Percentiles rank a stretch among this genome's conserved stretches.
Conservation (phyloP, 2,329 filamentous ascomycete species). For the Hypoxylon sp. region DNA sequence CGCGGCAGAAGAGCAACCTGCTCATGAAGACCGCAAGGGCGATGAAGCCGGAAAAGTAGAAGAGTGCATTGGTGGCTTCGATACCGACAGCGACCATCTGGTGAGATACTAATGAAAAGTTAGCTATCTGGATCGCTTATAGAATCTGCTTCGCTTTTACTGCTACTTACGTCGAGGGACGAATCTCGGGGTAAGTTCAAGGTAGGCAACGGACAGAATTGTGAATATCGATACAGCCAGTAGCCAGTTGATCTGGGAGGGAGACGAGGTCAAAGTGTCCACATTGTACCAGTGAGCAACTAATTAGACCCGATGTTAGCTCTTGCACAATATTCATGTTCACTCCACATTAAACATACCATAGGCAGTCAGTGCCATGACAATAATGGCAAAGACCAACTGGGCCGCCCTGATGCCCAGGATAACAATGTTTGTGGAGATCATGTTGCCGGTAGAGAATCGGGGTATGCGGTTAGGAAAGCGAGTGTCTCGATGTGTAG, state of each 20-base stretch:
- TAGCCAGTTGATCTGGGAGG: slow-evolving; percentile 71
- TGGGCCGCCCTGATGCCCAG: slow-evolving; percentile 64
- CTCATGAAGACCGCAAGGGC: slow-evolving; percentile 71
- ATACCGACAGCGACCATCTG: slow-evolving; percentile 65
- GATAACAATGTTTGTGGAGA: slow-evolving; percentile 55
- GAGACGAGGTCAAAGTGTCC: slow-evolving; percentile 68
- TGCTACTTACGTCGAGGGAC: slow-evolving; percentile 57
- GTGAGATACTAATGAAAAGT: slow-evolving; percentile 60
- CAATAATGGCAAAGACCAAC: slow-evolving; percentile 61
- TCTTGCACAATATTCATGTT: not conserved
- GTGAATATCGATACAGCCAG: slow-evolving; percentile 69
- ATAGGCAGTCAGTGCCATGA: slow-evolving; percentile 65
- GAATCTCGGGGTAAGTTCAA: slow-evolving; percentile 66
- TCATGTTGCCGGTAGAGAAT: slow-evolving; percentile 56
- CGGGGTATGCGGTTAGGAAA: slow-evolving; percentile 50
- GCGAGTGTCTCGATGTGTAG: slow-evolving; percentile 50
- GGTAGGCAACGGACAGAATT: slow-evolving; percentile 67
- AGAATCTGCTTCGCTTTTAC: not conserved
- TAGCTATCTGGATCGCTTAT: slow-evolving; percentile 9
- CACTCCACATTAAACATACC: slow-evolving; percentile 58
- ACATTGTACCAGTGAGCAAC: slow-evolving; percentile 73
- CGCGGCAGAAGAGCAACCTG: slow-evolving; percentile 69
- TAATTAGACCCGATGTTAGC: slow-evolving; percentile 51
- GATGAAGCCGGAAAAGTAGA: slow-evolving; percentile 73
- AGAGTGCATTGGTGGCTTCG: slow-evolving; percentile 67